These are phyloP conservation scores for Gossypium raimondii DNA, from an alignment of 345 rosid species.

Conservation along the genomic window DNA sequence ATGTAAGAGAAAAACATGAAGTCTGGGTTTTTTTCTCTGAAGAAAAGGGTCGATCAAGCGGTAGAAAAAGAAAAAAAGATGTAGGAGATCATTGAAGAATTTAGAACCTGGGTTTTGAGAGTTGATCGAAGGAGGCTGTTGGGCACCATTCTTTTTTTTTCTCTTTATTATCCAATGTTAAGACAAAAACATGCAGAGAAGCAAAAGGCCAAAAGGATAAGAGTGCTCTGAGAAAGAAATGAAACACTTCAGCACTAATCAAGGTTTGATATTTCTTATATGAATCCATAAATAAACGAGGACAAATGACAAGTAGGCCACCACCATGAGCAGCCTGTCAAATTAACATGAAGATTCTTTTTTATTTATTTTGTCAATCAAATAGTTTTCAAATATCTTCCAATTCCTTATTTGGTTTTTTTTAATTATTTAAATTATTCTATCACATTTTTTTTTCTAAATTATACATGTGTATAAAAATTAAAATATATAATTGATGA, in stretches of 20 bases:
- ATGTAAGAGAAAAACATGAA: conserved; percentile 4
- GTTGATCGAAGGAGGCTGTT: conserved; percentile 5
- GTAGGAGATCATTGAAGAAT: neutral
- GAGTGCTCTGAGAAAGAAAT: neutral
- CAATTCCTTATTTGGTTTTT: neutral
- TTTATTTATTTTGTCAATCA: neutral
- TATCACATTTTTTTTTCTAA: too few species aligned
- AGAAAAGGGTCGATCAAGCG: neutral
- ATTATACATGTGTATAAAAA: too few species aligned
- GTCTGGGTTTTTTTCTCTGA: neutral
- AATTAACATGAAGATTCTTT: neutral
- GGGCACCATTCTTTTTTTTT: neutral
- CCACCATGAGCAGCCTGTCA: neutral
- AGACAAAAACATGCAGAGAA: neutral
- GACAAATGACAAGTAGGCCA: conserved; percentile 2
- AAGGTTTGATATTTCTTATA: neutral
- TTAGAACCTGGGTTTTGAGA: conserved; percentile 8
- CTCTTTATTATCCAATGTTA: neutral
- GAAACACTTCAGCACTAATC: neutral
- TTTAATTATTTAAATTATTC: too few species aligned
- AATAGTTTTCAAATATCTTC: neutral
- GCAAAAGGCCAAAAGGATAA: neutral
- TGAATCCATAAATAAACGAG: neutral
- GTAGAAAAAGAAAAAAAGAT: neutral
- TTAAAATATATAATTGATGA: too few species aligned